phyloP scores from a whole-genome alignment of 179 eudicot species.

The Pouteria campechiana region DNA sequence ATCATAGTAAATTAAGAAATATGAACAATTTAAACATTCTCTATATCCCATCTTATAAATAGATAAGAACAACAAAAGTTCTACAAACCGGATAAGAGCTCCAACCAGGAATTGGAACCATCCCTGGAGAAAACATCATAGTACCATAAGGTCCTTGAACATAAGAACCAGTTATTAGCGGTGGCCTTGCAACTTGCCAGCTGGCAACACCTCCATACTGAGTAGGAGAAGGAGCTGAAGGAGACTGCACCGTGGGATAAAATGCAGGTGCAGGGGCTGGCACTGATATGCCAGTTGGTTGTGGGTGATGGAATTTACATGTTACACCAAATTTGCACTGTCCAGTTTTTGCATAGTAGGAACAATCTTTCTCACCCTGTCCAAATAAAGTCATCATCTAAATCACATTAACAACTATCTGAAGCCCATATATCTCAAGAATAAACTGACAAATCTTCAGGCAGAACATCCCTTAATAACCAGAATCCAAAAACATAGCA shows the following conservation, averaged over 20 bases:
- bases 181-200: slow-evolving; percentile 71
- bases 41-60: not conserved
- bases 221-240: slow-evolving; percentile 52
- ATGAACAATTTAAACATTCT: not conserved
- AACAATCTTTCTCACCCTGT: slow-evolving; percentile 90
- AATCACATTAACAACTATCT: no score
- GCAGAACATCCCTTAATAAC: no score
- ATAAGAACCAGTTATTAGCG: slow-evolving; percentile 64
- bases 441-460: no score
- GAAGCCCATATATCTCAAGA: no score
- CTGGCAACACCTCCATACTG: slow-evolving; percentile 34
- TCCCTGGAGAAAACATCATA: slow-evolving; percentile 69
- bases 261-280: slow-evolving; percentile 76
- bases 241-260: slow-evolving; percentile 87
- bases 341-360: slow-evolving; percentile 99
- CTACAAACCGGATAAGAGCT: slow-evolving; percentile 60
- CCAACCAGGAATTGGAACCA: slow-evolving; percentile 84
- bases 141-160: slow-evolving; percentile 74
- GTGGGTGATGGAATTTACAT: slow-evolving; percentile 99
- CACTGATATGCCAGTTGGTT: slow-evolving; percentile 46
- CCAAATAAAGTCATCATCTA: not conserved
- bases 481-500: no score
- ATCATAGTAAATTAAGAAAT: slow-evolving; percentile 10
- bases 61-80: not conserved
- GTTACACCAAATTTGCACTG: slow-evolving; percentile 89